These are phyloP conservation scores for Excoecaria cochinchinensis DNA, from an alignment of 345 rosid species.

Conservation along the genomic window DNA sequence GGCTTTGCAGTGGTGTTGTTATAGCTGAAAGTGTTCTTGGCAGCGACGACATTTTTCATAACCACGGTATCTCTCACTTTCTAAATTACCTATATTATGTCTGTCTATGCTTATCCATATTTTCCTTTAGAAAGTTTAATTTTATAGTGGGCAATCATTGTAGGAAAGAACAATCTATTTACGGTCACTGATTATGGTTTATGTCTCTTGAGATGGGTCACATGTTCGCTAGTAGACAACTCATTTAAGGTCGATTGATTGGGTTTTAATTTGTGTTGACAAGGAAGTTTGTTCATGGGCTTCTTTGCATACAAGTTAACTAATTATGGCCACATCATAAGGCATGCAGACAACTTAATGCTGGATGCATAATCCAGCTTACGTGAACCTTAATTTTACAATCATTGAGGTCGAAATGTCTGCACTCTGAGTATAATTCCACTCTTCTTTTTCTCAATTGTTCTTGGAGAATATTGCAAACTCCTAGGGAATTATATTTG, in stretches of 20 bases:
- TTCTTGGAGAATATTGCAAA: too few relatives aligned
- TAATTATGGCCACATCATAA: background rate
- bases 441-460: background rate
- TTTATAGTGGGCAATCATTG: background rate
- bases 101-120: background rate
- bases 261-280: background rate
- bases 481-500: background rate
- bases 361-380: background rate
- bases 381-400: too few relatives aligned
- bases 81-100: background rate
- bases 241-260: background rate
- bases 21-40: constrained; percentile 87
- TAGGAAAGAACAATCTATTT: background rate
- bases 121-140: background rate
- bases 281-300: background rate
- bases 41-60: constrained; percentile 41
- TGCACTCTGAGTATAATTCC: background rate
- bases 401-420: background rate
- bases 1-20: constrained; percentile 82
- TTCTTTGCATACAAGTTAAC: background rate
- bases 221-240: background rate
- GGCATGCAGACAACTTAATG: background rate
- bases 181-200: background rate
- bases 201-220: background rate
- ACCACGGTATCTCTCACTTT: constrained; percentile 22